A percentile compares a stretch with the other conserved stretches of the same genome.
Conservation (phyloP, 768 basidiomycete species). For the Suillus weaverae region DNA sequence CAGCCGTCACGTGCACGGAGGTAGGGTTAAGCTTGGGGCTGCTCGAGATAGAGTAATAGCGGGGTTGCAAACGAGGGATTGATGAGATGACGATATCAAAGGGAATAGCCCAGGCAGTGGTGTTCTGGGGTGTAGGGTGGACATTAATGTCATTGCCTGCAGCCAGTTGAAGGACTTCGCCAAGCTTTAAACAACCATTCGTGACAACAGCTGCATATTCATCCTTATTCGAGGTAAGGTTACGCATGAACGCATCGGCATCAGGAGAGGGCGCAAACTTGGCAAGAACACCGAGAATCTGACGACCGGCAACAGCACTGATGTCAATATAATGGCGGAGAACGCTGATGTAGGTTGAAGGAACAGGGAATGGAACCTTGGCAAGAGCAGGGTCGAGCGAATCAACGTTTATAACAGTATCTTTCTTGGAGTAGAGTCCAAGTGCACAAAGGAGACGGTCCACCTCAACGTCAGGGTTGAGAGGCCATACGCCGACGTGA, state of each 20-base stretch:
- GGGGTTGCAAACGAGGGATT: constrained; percentile 91
- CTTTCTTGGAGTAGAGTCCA: constrained; percentile 78
- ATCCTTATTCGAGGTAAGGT: constrained; percentile 85
- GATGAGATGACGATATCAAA: constrained; percentile 96
- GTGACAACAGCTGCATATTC: constrained; percentile 76
- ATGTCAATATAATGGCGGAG: constrained; percentile 98
- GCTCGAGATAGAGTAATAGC: constrained; percentile 98
- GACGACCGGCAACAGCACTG: constrained; percentile 91
- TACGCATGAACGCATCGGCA: constrained; percentile 71
- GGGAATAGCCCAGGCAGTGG: constrained; percentile 86
- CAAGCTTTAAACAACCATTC: constrained; percentile 85
- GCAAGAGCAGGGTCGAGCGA: constrained; percentile 98
- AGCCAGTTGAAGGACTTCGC: constrained; percentile 89
- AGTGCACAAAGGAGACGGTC: constrained; percentile 84
- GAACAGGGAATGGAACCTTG: constrained; percentile 98
- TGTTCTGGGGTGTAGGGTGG: constrained; percentile 66
- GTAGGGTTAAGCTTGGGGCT: constrained; percentile 91
- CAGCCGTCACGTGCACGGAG: constrained; percentile 90
- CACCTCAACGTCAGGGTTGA: constrained; percentile 90
- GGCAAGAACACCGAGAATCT: constrained; percentile 83
- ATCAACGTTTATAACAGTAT: constrained; percentile 86
- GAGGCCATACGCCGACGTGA: constrained; percentile 96
- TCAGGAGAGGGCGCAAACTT: constrained; percentile 85
- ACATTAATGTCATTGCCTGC: constrained; percentile 71
- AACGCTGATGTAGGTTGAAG: constrained; percentile 91